Conservation (phyloP, 495 filamentous ascomycete genomes). For the Hypomontagnella monticulosa region DNA sequence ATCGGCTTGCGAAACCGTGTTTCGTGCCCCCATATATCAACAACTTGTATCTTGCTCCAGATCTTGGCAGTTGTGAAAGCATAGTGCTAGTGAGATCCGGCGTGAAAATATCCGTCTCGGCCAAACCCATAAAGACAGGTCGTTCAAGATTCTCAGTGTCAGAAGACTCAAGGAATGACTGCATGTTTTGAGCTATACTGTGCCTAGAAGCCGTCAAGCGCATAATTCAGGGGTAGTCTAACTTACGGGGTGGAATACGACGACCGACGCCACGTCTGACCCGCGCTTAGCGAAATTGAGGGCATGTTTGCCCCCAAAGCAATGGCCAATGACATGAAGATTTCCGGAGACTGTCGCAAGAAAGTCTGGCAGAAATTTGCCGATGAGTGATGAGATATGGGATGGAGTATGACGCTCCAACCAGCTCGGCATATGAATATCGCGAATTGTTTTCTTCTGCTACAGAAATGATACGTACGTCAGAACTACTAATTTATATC, state of each 20-base stretch:
- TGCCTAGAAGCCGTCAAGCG: not conserved
- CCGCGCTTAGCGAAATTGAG: constrained; percentile 12
- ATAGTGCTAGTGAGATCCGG: constrained; percentile 15
- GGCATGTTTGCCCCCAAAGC: constrained; percentile 25
- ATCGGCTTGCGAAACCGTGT: constrained; percentile 19
- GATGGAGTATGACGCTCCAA: constrained; percentile 2
- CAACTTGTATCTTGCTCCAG: constrained; percentile 14
- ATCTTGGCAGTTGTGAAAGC: not conserved
- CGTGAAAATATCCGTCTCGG: constrained; percentile 24
- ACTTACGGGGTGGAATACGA: constrained; percentile 20
- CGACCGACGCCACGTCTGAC: constrained; percentile 8
- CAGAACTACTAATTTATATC: not conserved
- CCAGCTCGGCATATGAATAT: constrained; percentile 23
- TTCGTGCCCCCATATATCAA: constrained; percentile 18
- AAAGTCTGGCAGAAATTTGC: constrained; percentile 10
- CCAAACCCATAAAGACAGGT: constrained; percentile 14
- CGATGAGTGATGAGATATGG: constrained; percentile 12
- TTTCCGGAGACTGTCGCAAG: not conserved
- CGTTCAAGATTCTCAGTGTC: constrained; percentile 5
- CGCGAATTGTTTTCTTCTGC: constrained; percentile 17
- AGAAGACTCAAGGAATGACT: constrained; percentile 18
- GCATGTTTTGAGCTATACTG: not conserved
- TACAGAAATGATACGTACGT: not conserved
- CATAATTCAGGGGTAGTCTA: not conserved
- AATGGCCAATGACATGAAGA: constrained; percentile 15